Percentiles rank a stretch among this genome's conserved stretches.
phyloP scores from a whole-genome alignment of 140 eudicot genomes.

The Flaveria floridana region DNA sequence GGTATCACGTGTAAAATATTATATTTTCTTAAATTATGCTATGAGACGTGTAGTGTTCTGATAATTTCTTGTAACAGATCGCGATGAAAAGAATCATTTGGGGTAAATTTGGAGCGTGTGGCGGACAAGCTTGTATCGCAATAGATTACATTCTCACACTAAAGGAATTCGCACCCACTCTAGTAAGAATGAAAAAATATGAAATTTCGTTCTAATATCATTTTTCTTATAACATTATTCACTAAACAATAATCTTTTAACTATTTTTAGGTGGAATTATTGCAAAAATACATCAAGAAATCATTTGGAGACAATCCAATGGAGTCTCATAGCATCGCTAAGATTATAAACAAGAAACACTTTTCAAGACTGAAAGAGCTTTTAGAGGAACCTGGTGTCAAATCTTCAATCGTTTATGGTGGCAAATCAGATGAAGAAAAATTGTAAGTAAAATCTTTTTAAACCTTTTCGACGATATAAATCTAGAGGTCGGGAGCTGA shows the following conservation, averaged over 20 bases:
- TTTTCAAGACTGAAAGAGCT: constrained; percentile 53
- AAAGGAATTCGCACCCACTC: constrained; percentile 40
- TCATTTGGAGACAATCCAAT: constrained; percentile 68
- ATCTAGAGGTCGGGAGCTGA: background rate
- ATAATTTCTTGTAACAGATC: constrained; percentile 28
- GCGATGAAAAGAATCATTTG: constrained; percentile 60
- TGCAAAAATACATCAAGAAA: constrained; percentile 40
- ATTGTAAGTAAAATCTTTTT: constrained; percentile 45
- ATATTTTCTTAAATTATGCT: no score
- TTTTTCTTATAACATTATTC: background rate
- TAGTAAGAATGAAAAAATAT: constrained; percentile 40
- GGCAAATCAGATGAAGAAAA: constrained; percentile 61
- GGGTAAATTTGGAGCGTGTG: constrained; percentile 73
- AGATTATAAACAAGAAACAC: constrained; percentile 58
- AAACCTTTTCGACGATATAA: background rate
- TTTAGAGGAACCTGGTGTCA: constrained; percentile 61
- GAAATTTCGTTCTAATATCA: background rate
- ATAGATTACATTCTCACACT: constrained; percentile 73
- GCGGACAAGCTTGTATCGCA: constrained; percentile 79
- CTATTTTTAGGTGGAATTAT: constrained; percentile 46
- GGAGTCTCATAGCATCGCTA: constrained; percentile 44
- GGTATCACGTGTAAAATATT: no score
- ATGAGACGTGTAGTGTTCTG: background rate
- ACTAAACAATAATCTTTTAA: background rate
- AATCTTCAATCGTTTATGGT: constrained; percentile 53